phyloP scores from a whole-genome alignment of 2,329 filamentous ascomycete genomes.

The Penicillium sclerotigenum region DNA sequence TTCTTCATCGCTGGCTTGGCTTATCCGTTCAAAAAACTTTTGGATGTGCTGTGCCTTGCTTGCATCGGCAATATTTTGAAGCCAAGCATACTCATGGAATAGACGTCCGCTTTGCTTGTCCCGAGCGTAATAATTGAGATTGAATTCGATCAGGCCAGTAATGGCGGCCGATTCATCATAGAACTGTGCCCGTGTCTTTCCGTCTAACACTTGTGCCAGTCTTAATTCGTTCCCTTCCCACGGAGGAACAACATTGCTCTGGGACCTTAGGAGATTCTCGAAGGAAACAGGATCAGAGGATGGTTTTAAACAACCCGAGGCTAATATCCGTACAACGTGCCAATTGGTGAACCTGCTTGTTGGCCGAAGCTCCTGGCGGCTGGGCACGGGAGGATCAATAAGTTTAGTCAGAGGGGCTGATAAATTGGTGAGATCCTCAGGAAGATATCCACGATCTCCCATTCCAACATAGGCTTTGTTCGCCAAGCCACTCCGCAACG shows the following conservation, averaged over 20 bases:
- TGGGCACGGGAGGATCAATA: constrained; percentile 14
- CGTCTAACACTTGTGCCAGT: constrained; percentile 19
- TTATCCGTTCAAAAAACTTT: constrained; percentile 29
- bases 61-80: constrained; percentile 36
- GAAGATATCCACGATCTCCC: constrained; percentile 31
- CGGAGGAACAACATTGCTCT: constrained; percentile 30
- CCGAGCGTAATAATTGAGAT: constrained; percentile 26
- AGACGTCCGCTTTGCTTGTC: constrained; percentile 28
- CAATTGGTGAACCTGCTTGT: constrained; percentile 35
- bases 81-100: constrained; percentile 30
- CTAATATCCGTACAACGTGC: constrained; percentile 50
- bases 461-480: constrained; percentile 45
- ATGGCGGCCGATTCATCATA: constrained; percentile 37
- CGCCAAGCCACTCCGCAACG: constrained; percentile 53
- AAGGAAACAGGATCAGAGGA: constrained; percentile 46
- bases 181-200: constrained; percentile 26
- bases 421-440: constrained; percentile 29
- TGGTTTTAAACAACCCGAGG: constrained; percentile 48
- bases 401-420: constrained; percentile 21
- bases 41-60: constrained; percentile 36
- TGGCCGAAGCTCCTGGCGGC: constrained; percentile 26
- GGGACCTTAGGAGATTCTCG: constrained; percentile 38
- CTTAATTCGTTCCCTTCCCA: constrained; percentile 28
- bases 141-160: constrained; percentile 34
- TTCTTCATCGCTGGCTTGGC: constrained; percentile 10